phyloP scores from a whole-genome alignment of 352 stramenopile species.

The Phytopythium ostracodes region DNA sequence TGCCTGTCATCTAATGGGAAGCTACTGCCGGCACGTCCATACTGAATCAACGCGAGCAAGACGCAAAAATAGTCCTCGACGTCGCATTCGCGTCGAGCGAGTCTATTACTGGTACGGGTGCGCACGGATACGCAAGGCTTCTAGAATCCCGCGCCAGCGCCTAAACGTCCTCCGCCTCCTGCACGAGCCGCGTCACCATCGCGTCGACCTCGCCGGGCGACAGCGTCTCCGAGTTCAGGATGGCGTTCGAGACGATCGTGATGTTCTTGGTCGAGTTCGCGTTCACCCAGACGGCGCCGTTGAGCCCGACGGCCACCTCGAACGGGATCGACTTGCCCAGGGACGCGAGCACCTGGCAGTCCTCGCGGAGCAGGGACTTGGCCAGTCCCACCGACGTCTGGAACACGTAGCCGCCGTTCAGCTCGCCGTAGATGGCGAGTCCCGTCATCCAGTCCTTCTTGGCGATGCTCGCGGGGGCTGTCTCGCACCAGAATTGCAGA shows the following conservation, averaged over 20 bases:
- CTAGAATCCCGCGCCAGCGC: not conserved
- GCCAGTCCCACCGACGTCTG: slow-evolving; percentile 77
- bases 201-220: slow-evolving; percentile 63
- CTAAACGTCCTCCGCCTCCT: slow-evolving; percentile 44
- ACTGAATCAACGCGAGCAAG: too few species aligned
- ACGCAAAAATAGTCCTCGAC: slow-evolving; percentile 2
- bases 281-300: slow-evolving; percentile 96
- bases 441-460: slow-evolving; percentile 99
- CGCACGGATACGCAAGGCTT: not conserved
- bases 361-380: slow-evolving; percentile 67
- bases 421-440: slow-evolving; percentile 94
- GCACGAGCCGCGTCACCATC: slow-evolving; percentile 75
- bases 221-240: slow-evolving; percentile 88
- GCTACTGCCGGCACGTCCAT: too few species aligned
- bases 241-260: slow-evolving; percentile 83
- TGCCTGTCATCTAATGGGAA: not conserved
- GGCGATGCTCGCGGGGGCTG: slow-evolving; percentile 72
- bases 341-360: slow-evolving; percentile 78
- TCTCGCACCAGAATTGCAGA: slow-evolving; percentile 8
- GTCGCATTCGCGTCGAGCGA: not conserved
- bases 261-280: slow-evolving; percentile 79
- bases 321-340: slow-evolving; percentile 88
- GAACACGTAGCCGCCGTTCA: slow-evolving; percentile 92
- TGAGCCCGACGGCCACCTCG: slow-evolving; percentile 94
- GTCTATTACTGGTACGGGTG: slow-evolving; percentile 7